A percentile compares a stretch with the other conserved stretches of the same genome.
Conservation (phyloP, 2,329 filamentous ascomycete genomes). For the Microdochium trichocladiopsis region DNA sequence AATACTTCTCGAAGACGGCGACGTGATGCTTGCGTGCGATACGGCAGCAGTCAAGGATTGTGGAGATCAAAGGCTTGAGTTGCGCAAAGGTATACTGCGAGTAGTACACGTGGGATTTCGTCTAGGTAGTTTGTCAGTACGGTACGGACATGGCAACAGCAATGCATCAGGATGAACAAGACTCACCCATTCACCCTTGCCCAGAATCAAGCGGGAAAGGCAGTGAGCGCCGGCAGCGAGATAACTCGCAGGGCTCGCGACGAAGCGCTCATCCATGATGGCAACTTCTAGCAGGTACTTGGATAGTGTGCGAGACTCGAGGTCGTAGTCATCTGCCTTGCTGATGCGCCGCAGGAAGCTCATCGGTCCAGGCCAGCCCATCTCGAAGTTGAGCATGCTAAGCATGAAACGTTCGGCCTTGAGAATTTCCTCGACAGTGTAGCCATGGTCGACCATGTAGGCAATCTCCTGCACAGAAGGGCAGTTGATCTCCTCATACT, state of each 20-base stretch:
- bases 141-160: not conserved
- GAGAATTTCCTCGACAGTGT: slow-evolving; percentile 83
- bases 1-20: slow-evolving; percentile 89
- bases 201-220: slow-evolving; percentile 78
- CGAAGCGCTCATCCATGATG: slow-evolving; percentile 96
- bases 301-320: slow-evolving; percentile 88
- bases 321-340: slow-evolving; percentile 96
- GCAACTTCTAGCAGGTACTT: slow-evolving; percentile 98
- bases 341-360: slow-evolving; percentile 94
- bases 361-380: slow-evolving; percentile 98
- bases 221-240: slow-evolving; percentile 89
- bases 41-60: slow-evolving; percentile 84
- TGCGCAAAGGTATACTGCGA: slow-evolving; percentile 88
- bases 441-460: slow-evolving; percentile 95
- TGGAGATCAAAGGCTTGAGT: slow-evolving; percentile 66
- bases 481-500: slow-evolving; percentile 98
- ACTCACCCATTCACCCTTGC: slow-evolving; percentile 90
- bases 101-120: slow-evolving; percentile 79
- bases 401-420: slow-evolving; percentile 99
- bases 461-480: slow-evolving; percentile 92
- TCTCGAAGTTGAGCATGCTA: slow-evolving; percentile 88
- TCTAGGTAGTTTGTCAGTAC: slow-evolving; percentile 36
- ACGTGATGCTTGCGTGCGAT: slow-evolving; percentile 73
- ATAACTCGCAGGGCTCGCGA: slow-evolving; percentile 85
- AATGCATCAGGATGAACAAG: slow-evolving; percentile 1